These are phyloP conservation scores for Dothidotthia symphoricarpi DNA, from an alignment of 2,329 filamentous ascomycete species.

Conservation along the genomic window DNA sequence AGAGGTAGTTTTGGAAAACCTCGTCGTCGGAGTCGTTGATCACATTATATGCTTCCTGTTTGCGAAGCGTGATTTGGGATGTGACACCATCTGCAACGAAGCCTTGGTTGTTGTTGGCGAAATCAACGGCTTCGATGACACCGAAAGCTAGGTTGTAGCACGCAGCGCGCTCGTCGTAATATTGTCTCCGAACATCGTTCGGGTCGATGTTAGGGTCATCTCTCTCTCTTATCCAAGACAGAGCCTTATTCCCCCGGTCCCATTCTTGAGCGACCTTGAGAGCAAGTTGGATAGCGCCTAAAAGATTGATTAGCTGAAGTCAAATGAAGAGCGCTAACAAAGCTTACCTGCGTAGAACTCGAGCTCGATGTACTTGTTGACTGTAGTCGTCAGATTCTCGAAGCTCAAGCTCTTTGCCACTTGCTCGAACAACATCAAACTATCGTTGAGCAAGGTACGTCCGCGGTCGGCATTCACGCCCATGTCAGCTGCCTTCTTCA, in stretches of 20 bases:
- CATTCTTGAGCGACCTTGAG: slow-evolving; percentile 78
- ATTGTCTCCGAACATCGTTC: slow-evolving; percentile 65
- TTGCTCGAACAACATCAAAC: slow-evolving; percentile 80
- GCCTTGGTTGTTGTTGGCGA: slow-evolving; percentile 64
- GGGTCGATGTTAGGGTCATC: slow-evolving; percentile 66
- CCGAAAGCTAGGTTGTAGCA: slow-evolving; percentile 87
- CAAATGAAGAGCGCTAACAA: not conserved
- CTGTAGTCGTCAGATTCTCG: slow-evolving; percentile 74
- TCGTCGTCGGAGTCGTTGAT: slow-evolving; percentile 87
- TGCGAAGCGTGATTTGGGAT: slow-evolving; percentile 73
- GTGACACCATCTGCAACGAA: slow-evolving; percentile 74
- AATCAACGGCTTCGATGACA: slow-evolving; percentile 76
- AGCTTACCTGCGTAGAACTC: slow-evolving; percentile 75
- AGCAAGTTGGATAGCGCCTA: slow-evolving; percentile 78
- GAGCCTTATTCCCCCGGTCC: slow-evolving; percentile 81
- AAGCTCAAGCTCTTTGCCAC: slow-evolving; percentile 80
- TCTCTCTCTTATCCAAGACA: slow-evolving; percentile 84
- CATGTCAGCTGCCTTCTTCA: slow-evolving; percentile 83
- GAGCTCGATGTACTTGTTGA: slow-evolving; percentile 74
- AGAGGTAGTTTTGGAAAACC: slow-evolving; percentile 93
- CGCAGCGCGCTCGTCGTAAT: slow-evolving; percentile 68
- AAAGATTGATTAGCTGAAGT: slow-evolving; percentile 3
- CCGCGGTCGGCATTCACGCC: slow-evolving; percentile 72
- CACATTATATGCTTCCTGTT: slow-evolving; percentile 83
- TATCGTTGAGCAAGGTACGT: slow-evolving; percentile 81